Evolutionary conservation across 345 rosid species (phyloP).

Genomic region (Melaleuca quinquenervia): DNA sequence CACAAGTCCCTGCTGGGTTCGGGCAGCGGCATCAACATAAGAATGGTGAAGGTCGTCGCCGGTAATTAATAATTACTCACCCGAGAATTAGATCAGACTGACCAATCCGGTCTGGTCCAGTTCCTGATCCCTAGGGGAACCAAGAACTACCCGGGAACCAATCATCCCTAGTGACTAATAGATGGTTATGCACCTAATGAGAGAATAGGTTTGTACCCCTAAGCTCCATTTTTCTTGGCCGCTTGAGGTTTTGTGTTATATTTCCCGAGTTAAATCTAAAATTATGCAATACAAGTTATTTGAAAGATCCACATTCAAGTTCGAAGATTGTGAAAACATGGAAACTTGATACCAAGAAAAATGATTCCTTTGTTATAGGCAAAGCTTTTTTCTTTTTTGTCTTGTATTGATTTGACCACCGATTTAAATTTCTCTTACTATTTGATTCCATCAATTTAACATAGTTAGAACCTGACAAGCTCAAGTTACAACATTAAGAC

Average conservation of each 20-base stretch:
- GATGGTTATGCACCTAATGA: not conserved
- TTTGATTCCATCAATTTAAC: not conserved
- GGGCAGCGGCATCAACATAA: no score
- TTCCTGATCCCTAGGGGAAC: no score
- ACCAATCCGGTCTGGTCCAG: no score
- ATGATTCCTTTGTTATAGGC: not conserved
- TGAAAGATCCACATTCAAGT: not conserved
- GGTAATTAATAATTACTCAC: no score
- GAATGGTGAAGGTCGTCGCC: no score
- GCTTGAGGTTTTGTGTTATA: not conserved
- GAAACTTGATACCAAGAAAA: not conserved
- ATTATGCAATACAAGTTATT: not conserved
- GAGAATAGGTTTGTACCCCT: not conserved
- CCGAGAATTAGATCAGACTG: no score
- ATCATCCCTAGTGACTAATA: no score
- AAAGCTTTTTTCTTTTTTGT: not conserved
- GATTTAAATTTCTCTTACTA: not conserved
- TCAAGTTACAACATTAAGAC: not conserved
- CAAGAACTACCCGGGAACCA: no score
- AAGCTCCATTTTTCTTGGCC: not conserved
- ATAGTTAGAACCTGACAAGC: not conserved
- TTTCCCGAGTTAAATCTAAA: no score
- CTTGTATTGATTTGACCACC: not conserved
- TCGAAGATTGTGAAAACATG: not conserved
- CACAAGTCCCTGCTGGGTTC: no score